Evolutionary conservation across 106 monocot species (phyloP), one percentile per base, ranked within the genome.

Genomic region (Apostasia shenzhenica): DNA sequence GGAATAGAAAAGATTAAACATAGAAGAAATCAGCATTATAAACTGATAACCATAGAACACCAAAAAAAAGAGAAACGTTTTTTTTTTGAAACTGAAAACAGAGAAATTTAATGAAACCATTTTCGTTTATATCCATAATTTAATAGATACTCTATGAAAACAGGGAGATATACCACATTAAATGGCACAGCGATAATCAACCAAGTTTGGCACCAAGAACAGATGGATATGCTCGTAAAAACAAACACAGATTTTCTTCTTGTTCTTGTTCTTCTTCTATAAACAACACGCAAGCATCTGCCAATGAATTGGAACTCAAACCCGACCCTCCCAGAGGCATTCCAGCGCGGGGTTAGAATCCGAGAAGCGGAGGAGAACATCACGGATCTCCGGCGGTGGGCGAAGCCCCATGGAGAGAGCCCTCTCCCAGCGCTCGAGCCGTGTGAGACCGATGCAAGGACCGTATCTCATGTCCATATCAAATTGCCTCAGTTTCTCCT

Each of bases 391-490:
- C 1, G 43, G 3, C 2, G 93, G 86, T 9, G 93, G 86, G 14
- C 81, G 13, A 40, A 94, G 82, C 1, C 86, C 93, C 81, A 87
- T 81, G 2, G 73, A 67, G 3, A 43, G 10, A 1, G 93, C 93
- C 4, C 93, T 74, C 49, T 86, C 77, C 93, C 89, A 94, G 40
- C 93, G 81, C 70, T 84, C 70, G 48, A 84, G 61, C 5, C 93
- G 81, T 26, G 75, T 78, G 46, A 94, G 72, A 2, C 93, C 89
- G 4, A 89, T 43, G 63, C 86, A 94, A 6, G 89, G 89, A 6
- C 93, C 89, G 74, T 76, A 89, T 68, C 64, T 73, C 86, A 89
- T 84, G 68, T 89, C 84, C 93, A 94, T 77, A 67, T 94, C 93
- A 70, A 94, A 94, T 63, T 79, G 79, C 73, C 83, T 67, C 82